Base-by-base conservation (phyloP, 148 eudicot species). In the Fagopyrum esculentum region DNA sequence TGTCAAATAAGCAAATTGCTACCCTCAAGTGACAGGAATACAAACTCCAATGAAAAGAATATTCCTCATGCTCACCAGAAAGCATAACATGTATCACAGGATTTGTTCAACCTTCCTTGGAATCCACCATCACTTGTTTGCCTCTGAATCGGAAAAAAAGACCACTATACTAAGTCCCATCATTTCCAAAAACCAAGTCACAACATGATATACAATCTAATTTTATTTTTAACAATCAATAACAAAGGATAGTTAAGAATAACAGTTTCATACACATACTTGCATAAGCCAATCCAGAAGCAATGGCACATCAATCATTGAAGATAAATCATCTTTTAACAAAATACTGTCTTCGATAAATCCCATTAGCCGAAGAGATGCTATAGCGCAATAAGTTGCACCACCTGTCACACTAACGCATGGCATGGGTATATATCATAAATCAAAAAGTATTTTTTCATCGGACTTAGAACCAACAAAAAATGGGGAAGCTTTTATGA, bases 311-410 rank as follows among this genome's bases (percentile, higher is more conserved):
- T 91, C 74, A 79, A 90, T 86, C 76, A 84, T 54, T 63, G 86
- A 79, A 78, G 82, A 76, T 45, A 87, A 82, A 52, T 79, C 75
- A 61, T 70, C 77, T 76, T 76, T 82, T 17, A 87, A 87, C 43
- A 90, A 77, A 13, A 79, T 45, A 78, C 84, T 84, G 46, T 89
- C 86, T 75, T 90, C 96, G 35, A 94, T 75, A 78, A 84, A 91
- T 60, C 98, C 98, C 98, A 94, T 94, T 78, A 94, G 83, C 59
- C 84, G 86, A 48, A 94, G 90, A 79, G 98, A 90, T 73, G 97
- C 96, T 76, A 94, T 80, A 78, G 98, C 98, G 82, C 98, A 94
- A 74, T 86, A 94, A 45, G 98, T 91, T 80, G 88, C 98, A 81
- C 98, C 98, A 81, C 98, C 97, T 94, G 98, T 74, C 83, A 84